Percentiles rank a stretch among this genome's conserved stretches.
phyloP scores from a whole-genome alignment of 768 basidiomycete genomes.

The Boletus patriciae region DNA sequence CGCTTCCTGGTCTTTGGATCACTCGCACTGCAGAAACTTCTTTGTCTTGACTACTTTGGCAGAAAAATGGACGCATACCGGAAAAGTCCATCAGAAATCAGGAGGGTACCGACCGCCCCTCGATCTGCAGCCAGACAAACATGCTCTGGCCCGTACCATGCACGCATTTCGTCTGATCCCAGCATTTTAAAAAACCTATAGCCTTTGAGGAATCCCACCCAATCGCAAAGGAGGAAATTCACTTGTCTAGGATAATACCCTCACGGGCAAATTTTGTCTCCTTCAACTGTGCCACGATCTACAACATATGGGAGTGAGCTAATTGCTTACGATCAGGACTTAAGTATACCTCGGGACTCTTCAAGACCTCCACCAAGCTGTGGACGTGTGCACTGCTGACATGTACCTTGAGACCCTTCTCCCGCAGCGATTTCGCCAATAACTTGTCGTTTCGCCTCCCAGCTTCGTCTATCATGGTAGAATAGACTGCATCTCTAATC shows the following conservation, averaged over 20 bases:
- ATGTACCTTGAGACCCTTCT: conserved; percentile 90
- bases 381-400: conserved; percentile 94
- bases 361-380: conserved; percentile 88
- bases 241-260: conserved; percentile 90
- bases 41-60: not conserved
- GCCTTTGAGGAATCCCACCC: not conserved
- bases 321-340: not conserved
- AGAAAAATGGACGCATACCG: conserved; percentile 48
- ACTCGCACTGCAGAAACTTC: conserved; percentile 56
- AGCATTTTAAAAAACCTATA: conserved; percentile 97
- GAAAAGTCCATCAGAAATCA: conserved; percentile 95
- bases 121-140: conserved; percentile 89
- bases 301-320: conserved; percentile 1
- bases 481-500: conserved; percentile 85
- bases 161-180: conserved; percentile 88
- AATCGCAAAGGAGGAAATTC: conserved; percentile 3
- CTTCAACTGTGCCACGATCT: conserved; percentile 78
- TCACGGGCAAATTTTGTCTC: conserved; percentile 97
- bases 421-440: conserved; percentile 68
- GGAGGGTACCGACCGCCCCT: conserved; percentile 88
- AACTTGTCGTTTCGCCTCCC: conserved; percentile 77
- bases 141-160: conserved; percentile 98
- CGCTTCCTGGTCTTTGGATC: conserved; percentile 75
- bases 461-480: conserved; percentile 83
- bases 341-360: conserved; percentile 81